Evolutionary conservation across 208 protist species (phyloP), one percentile per base, ranked within the genome.

Genomic region (Leishmania tarentolae): DNA sequence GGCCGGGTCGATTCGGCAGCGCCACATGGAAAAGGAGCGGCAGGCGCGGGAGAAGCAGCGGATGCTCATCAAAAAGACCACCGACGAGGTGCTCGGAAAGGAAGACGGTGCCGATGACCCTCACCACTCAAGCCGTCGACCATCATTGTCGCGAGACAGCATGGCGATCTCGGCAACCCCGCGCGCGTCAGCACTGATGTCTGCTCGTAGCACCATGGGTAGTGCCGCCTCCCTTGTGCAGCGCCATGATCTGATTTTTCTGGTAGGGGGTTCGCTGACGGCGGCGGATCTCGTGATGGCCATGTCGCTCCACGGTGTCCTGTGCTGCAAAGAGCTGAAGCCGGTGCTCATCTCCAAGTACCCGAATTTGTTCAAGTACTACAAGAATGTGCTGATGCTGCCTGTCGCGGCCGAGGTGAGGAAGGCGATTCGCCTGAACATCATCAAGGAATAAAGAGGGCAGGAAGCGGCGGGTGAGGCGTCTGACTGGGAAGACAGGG

Each of bases 251-350:
- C 83, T 91, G 8, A 37, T 86, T 44, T 95, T 95, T 81, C 83
- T 95, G 28, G 92, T 95, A 1, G 89, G 90, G 0, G 88, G 94
- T 76, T 93, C 90, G 7, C 87, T 95, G 78, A 95, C 92, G 11
- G 92, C 92, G 3, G 90, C 91, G 9, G 90, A 94, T 68, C 80
- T 96, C 13, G 81, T 91, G 31, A 53, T 96, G 42, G 83, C 83
- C 44, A 76, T 90, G 74, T 82, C 90, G 19, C 75, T 96, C 8
- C 85, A 88, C 73, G 69, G 50, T 24, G 83, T 86, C 53, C 78
- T 90, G 63, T 83, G 75, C 63, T 40, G 76, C n/a, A 24, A 56
- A 56, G 59, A 53, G 40, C 63, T 91, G 40, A 80, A 80, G 75
- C n/a, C 79, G 42, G 74, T 81, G 35, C 57, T 88, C 21, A 53